phyloP scores from a whole-genome alignment of 2,329 filamentous ascomycete species.

The Diaporthe capsici region DNA sequence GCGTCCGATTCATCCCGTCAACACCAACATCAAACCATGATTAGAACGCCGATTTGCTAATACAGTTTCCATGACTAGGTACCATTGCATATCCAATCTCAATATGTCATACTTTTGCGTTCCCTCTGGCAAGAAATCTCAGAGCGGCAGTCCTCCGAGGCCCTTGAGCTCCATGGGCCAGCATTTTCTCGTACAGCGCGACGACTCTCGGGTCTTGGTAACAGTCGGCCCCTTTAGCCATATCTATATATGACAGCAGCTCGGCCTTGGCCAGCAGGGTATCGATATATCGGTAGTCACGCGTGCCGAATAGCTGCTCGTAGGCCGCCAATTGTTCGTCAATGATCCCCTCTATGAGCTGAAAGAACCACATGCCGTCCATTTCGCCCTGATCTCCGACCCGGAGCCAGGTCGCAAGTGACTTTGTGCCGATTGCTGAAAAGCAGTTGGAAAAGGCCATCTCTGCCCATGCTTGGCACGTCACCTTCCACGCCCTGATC shows the following conservation, averaged over 20 bases:
- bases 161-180: conserved; percentile 2
- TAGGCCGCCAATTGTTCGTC: background rate
- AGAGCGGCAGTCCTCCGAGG: background rate
- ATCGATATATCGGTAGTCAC: background rate
- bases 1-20: background rate
- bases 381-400: conserved; percentile 15
- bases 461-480: conserved; percentile 24
- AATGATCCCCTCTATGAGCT: conserved; percentile 2
- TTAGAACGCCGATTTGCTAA: fast-evolving
- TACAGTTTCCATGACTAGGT: too few species aligned
- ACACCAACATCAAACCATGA: background rate
- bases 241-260: background rate
- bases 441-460: background rate
- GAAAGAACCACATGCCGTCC: conserved; percentile 28
- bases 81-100: too few species aligned
- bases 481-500: conserved; percentile 30
- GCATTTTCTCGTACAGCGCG: conserved; percentile 3
- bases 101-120: background rate
- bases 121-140: background rate
- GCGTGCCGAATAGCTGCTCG: background rate
- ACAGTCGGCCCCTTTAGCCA: background rate
- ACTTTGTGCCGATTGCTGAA: background rate
- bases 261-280: conserved; percentile 17
- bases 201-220: background rate
- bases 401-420: conserved; percentile 7